These are phyloP conservation scores for Verticillium longisporum DNA, from an alignment of 2,329 filamentous ascomycete genomes.

Conservation along the genomic window DNA sequence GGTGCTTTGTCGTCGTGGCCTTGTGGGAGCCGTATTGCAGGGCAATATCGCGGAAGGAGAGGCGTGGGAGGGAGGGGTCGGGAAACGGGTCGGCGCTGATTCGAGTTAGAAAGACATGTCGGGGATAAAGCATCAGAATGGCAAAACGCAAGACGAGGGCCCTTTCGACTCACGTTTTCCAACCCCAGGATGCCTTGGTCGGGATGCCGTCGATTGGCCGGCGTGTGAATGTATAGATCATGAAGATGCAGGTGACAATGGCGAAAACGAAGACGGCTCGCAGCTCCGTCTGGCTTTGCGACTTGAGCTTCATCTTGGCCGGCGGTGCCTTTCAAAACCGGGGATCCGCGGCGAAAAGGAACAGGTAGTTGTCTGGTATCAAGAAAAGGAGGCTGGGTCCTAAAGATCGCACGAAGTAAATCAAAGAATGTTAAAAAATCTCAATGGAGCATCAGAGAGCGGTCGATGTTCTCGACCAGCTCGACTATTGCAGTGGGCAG, in stretches of 20 bases:
- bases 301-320: not conserved
- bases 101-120: not conserved
- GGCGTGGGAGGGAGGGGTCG: not conserved
- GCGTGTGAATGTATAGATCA: not conserved
- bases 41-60: slow-evolving; percentile 24
- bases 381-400: not conserved
- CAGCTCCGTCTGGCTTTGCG: not conserved
- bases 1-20: slow-evolving; percentile 29
- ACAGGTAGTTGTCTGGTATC: not conserved
- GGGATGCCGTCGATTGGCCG: not conserved
- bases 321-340: not conserved
- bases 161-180: slow-evolving; percentile 1
- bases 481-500: not conserved
- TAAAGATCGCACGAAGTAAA: not conserved
- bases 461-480: not conserved
- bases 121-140: not conserved
- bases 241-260: not conserved
- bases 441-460: not conserved
- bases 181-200: slow-evolving; percentile 3
- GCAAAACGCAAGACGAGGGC: not conserved
- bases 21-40: slow-evolving; percentile 30
- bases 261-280: slow-evolving; percentile 4
- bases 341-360: not conserved
- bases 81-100: not conserved
- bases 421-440: not conserved